Base-by-base conservation (phyloP, 495 filamentous ascomycete species). In the Annulohypoxylon stygium region DNA sequence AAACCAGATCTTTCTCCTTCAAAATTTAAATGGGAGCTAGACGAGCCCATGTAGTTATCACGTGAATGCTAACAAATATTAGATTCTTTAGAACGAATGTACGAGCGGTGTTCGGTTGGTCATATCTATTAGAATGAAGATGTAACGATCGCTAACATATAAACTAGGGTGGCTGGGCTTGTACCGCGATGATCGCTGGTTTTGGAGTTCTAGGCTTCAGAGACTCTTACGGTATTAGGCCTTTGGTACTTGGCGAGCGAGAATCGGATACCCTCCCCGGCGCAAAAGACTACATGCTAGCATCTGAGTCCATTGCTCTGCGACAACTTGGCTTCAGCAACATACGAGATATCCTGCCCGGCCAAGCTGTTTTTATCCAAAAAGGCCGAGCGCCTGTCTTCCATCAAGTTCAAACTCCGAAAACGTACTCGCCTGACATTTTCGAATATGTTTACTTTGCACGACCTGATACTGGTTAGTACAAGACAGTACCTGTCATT, bases 221-320 rank as follows among this genome's bases (percentile, higher is more conserved):
- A 64, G 96, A 98, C 80, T 85, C 90, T 7, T 90, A 95, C 74
- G 96, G 95, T 72, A 99, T 99, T 70, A 91, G 96, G 34, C 96
- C 96, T 0, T 86, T 99, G 59, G 87, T 94, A 45, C 84, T 98
- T 4, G 96, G 96, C 50, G 91, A 89, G 72, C 88, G 92, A 45
- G 87, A 88, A 3, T 92, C 91, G 0, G 75, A 79, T 18, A 88
- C 82, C 8, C 77, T 90, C n/a, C 84, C 86, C 61, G 86, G 88
- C 0, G 92, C 91, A 20, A 93, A 78, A 61, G 96, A 98, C 82
- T 99, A 98, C 83, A 97, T 98, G 93, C 90, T 99, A 85, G 93
- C 96, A 0, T 97, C 94, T n/a, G 96, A 99, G 81, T 96, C 93
- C 36, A 92, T 98, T 67, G 96, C 96, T 55, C 84, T 99, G 47